Base-by-base conservation (phyloP, 2,329 filamentous ascomycete genomes). In the Neurospora sp. region DNA sequence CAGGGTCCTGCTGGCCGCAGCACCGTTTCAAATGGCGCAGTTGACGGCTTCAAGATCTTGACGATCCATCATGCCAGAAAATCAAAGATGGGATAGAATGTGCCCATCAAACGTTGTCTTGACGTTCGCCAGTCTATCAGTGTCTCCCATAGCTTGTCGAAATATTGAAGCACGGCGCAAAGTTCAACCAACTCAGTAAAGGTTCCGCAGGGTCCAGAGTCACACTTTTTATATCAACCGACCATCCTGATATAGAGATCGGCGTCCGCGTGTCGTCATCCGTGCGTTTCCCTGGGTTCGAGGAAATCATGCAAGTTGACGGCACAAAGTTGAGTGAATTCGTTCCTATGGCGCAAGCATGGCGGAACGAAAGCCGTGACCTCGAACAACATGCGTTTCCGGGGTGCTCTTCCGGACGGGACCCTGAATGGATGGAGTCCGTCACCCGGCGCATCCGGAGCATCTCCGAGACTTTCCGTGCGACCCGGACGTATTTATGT, bases 341-440 rank as follows among this genome's bases (percentile, higher is more conserved):
- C 3, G n/a, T 43, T 46, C 42, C 42, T 2, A 19, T 46, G 42
- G 42, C 42, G 23, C 23, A 28, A 28, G 42, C 42, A 19, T 46
- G 4, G 9, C 10, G 42, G 42, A 46, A 46, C 42, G 4, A 46
- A 66, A 43, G 17, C 17, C 23, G 1, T 9, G 62, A 75, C 74
- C 8, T 76, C 75, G 38, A 75, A 72, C 39, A 72, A 74, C 36
- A 72, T 75, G 33, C 33, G 3, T 28, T 76, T 66, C 36, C 40
- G 8, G 43, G n/a, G n/a, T 23, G 0, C 43, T 13, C 43, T 52
- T 52, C 43, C 43, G 43, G 43, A 40, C 40, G 40, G 40, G 40
- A 52, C n/a, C 43, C 10, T 19, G 40, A 17, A 38, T 33, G 33
- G 33, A 33, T 39, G n/a, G 46, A 58, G 2, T 17, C 23, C 46